Percentiles rank a stretch among this genome's conserved stretches.
These are phyloP conservation scores for Rhodamnia rubescens DNA, from an alignment of 345 rosid genomes.

Conservation along the genomic window DNA sequence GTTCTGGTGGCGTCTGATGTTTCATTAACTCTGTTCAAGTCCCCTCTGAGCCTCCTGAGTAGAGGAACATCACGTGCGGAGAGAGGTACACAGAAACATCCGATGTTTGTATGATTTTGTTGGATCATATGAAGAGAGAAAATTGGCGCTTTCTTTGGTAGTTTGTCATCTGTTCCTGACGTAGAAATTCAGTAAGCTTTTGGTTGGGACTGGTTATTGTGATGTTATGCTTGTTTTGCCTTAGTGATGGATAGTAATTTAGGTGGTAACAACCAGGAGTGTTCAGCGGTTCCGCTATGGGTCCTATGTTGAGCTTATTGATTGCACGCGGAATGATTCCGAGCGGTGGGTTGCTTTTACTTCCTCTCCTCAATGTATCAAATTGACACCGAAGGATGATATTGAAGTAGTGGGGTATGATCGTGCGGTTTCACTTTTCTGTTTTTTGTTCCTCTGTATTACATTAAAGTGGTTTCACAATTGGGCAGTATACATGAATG, in stretches of 20 bases:
- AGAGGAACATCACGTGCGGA: background rate
- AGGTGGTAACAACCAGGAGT: background rate
- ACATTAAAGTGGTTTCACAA: background rate
- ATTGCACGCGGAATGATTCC: background rate
- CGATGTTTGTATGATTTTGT: background rate
- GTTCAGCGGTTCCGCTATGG: background rate
- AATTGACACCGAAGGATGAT: background rate
- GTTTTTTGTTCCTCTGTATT: background rate
- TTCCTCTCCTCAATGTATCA: background rate
- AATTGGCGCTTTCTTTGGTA: background rate
- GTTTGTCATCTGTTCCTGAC: background rate
- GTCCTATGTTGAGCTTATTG: background rate
- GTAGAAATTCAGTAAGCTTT: background rate
- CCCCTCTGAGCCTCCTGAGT: background rate
- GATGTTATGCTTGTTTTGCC: background rate
- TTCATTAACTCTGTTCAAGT: background rate
- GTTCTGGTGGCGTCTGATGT: background rate
- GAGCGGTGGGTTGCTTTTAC: background rate
- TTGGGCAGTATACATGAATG: background rate
- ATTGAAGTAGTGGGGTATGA: background rate
- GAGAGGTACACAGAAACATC: background rate
- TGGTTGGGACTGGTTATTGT: background rate
- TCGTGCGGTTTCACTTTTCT: background rate
- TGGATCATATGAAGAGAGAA: background rate
- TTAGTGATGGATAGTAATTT: background rate